A percentile compares a stretch with the other conserved stretches of the same genome.
These are phyloP conservation scores for Codiaeum variegatum DNA, from an alignment of 441 rosid species.

Conservation along the genomic window DNA sequence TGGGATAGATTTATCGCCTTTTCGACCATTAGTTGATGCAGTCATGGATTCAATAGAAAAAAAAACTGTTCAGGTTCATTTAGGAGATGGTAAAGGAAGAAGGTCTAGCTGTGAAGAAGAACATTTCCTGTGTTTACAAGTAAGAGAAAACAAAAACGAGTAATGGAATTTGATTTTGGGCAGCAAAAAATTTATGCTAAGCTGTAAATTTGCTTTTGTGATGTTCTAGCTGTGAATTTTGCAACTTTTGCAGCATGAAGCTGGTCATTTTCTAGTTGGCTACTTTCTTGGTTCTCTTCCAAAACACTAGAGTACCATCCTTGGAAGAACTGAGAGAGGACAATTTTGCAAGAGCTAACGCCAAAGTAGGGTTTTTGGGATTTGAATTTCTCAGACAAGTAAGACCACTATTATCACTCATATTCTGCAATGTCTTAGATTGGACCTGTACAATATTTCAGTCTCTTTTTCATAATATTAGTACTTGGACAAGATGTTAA, in stretches of 20 bases:
- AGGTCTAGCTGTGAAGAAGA: conserved; percentile 24
- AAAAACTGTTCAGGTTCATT: conserved; percentile 24
- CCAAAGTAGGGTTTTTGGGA: conserved; percentile 45
- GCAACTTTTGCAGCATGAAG: conserved; percentile 43
- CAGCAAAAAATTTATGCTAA: too few species aligned
- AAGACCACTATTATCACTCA: conserved; percentile 6
- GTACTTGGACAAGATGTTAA: too few species aligned
- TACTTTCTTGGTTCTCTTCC: conserved; percentile 62
- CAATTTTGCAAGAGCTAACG: conserved; percentile 31
- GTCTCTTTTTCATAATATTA: background rate
- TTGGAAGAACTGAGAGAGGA: conserved; percentile 27
- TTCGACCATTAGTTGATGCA: conserved; percentile 30
- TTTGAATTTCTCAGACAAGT: conserved; percentile 53
- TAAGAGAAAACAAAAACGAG: conserved; percentile 14
- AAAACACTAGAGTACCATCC: conserved; percentile 36
- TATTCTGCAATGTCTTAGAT: too few species aligned
- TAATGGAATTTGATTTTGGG: too few species aligned
- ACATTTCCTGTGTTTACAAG: conserved; percentile 27
- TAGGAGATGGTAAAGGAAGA: conserved; percentile 15
- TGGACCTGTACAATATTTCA: too few species aligned
- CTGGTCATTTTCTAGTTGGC: conserved; percentile 56
- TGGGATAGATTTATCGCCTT: conserved; percentile 17
- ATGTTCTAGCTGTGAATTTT: background rate
- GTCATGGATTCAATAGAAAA: conserved; percentile 28
- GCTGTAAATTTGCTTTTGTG: background rate